phyloP scores from a whole-genome alignment of 1,284 basidiomycete genomes.

The Chondrostereum purpureum region DNA sequence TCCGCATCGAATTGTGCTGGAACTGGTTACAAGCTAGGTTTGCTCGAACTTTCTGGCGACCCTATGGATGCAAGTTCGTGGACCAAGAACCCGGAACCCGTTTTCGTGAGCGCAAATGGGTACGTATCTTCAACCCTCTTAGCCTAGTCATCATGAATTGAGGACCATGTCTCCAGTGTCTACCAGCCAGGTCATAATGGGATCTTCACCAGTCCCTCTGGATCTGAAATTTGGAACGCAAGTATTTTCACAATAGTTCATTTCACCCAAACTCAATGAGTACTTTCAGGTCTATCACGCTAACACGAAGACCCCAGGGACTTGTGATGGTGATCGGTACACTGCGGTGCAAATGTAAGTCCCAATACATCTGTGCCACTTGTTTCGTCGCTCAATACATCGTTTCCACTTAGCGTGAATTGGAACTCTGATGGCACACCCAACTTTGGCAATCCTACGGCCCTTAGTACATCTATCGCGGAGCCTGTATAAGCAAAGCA shows the following conservation, averaged over 20 bases:
- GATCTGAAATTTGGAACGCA: conserved; percentile 2
- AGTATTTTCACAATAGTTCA: background rate
- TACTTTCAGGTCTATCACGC: conserved; percentile 3
- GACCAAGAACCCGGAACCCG: background rate
- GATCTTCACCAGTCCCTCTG: background rate
- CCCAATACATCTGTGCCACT: background rate
- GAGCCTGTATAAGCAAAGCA: conserved; percentile 6
- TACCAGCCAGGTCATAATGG: conserved; percentile 1
- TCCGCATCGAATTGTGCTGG: conserved; percentile 28
- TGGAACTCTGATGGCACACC: conserved; percentile 6
- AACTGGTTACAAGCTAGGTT: conserved; percentile 26
- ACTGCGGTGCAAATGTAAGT: background rate
- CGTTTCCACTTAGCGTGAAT: conserved; percentile 3
- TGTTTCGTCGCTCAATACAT: background rate
- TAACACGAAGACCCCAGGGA: background rate
- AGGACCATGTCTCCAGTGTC: background rate
- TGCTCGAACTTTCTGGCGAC: conserved; percentile 14
- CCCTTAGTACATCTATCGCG: background rate
- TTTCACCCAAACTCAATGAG: background rate
- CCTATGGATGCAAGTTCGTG: background rate
- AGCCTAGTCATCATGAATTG: no score
- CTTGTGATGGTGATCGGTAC: conserved; percentile 4
- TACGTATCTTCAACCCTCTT: background rate
- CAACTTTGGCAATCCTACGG: background rate
- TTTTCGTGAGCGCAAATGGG: conserved; percentile 2